Evolutionary conservation across 805 yeast genomes (phyloP).

Genomic region (Wickerhamiella hasegawae): DNA sequence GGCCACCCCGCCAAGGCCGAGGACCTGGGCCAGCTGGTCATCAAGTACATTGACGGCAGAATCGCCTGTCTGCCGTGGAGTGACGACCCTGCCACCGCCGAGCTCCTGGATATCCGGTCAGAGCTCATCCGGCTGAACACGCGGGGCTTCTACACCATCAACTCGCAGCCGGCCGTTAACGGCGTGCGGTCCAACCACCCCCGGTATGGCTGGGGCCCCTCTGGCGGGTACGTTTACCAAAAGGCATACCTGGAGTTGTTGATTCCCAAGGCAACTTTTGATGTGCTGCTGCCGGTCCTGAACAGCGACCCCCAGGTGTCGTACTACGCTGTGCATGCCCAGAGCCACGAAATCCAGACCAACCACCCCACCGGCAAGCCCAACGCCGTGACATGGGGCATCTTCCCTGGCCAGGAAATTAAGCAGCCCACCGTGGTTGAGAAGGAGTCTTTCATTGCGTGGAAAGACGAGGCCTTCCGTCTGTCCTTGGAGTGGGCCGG

Average conservation of each 20-base stretch:
- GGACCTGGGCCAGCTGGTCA: slow-evolving; percentile 49
- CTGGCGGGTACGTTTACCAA: slow-evolving; percentile 82
- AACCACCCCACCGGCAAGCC: slow-evolving; percentile 65
- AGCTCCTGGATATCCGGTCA: slow-evolving; percentile 44
- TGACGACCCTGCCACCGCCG: slow-evolving; percentile 73
- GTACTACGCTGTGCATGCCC: slow-evolving; percentile 50
- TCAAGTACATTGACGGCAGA: slow-evolving; percentile 55
- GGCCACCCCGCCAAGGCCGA: slow-evolving; percentile 49
- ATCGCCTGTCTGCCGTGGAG: slow-evolving; percentile 82
- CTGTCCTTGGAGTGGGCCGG: slow-evolving; percentile 64
- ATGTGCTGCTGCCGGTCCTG: slow-evolving; percentile 33
- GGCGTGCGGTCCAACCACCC: slow-evolving; percentile 58
- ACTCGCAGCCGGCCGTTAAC: slow-evolving; percentile 88
- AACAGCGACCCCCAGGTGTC: slow-evolving; percentile 37
- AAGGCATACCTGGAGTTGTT: slow-evolving; percentile 84
- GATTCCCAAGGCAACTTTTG: slow-evolving; percentile 41
- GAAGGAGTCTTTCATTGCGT: slow-evolving; percentile 77
- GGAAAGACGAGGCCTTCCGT: slow-evolving; percentile 91
- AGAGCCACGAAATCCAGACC: slow-evolving; percentile 40
- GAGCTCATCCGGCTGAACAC: slow-evolving; percentile 48
- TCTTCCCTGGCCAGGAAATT: slow-evolving; percentile 89
- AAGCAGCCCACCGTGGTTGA: slow-evolving; percentile 94
- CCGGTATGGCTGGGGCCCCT: slow-evolving; percentile 89
- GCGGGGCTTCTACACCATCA: slow-evolving; percentile 62
- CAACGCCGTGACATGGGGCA: slow-evolving; percentile 97